Base-by-base conservation (phyloP, 345 rosid species). In the Acer campestre region DNA sequence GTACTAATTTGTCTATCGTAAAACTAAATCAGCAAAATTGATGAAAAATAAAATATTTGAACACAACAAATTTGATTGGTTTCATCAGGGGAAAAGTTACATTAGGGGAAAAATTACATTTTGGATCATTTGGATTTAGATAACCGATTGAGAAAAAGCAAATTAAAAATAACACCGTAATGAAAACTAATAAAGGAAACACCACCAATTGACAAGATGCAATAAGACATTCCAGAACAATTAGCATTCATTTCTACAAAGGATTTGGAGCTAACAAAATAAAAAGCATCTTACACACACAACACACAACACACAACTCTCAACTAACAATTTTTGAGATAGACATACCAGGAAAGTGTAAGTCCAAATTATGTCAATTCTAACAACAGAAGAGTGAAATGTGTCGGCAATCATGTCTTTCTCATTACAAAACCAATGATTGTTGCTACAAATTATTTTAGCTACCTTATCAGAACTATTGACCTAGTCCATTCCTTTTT, bases 271-370 rank as follows among this genome's bases (percentile, higher is more conserved):
- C 4, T 18, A 42, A 67, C 7, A n/a, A n/a, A 42, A 12, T 25
- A 49, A 49, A 25, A 27, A 9, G 42, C 18, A 22, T 4, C 61
- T 75, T 23, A 35, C 2, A 12, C 59, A 18, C 27, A 25, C 2
- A 25, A 4, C 18, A 51, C 35, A 74, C 27, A 51, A 48, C 56
- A n/a, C n/a, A n/a, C n/a, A n/a, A n/a, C n/a, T n/a, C n/a, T n/a
- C 20, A 13, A 79, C 77, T 44, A 66, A 66, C 27, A 29, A 55
- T 14, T 23, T 29, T 23, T 29, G 29, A 66, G 62, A 74, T 49
- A 61, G 9, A 48, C 82, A 18, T 89, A 94, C 99, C 97, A 38
- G 92, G 91, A 79, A 96, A 94, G 88, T 90, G 95, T 0, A n/a
- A n/a, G n/a, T n/a, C n/a, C n/a, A n/a, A n/a, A n/a, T n/a, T n/a